Evolutionary conservation across 1,284 basidiomycete genomes (phyloP).

Genomic region (Cutaneotrichosporon cutaneum): DNA sequence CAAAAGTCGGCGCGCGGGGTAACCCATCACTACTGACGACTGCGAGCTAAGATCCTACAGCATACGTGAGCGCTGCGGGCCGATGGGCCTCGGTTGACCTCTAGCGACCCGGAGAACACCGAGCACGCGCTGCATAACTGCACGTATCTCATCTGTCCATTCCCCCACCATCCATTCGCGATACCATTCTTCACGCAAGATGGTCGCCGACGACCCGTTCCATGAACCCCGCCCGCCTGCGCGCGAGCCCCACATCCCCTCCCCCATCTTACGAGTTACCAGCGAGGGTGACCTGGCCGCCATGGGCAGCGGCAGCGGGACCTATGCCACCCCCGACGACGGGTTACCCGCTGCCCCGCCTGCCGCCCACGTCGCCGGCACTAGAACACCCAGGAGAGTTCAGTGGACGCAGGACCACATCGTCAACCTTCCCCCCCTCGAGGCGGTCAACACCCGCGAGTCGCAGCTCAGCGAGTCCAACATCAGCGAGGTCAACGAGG

Average conservation of each 20-base stretch:
- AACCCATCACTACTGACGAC: no score
- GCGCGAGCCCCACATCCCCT: background rate
- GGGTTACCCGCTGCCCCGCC: background rate
- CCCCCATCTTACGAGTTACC: constrained; percentile 16
- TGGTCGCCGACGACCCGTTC: constrained; percentile 45
- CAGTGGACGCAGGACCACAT: constrained; percentile 49
- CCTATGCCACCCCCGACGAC: background rate
- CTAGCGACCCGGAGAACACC: no score
- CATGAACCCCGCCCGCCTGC: constrained; percentile 15
- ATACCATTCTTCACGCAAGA: background rate
- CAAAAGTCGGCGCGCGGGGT: no score
- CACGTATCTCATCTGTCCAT: no score
- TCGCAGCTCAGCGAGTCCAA: constrained; percentile 35
- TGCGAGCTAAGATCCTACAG: no score
- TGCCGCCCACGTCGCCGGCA: constrained; percentile 15
- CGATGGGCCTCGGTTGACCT: no score
- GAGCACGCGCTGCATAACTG: no score
- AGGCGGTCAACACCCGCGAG: constrained; percentile 18
- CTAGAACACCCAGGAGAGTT: constrained; percentile 47
- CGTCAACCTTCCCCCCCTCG: constrained; percentile 44
- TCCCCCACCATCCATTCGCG: background rate
- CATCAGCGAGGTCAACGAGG: constrained; percentile 40
- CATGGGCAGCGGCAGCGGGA: background rate
- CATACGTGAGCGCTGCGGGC: no score
- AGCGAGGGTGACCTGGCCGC: background rate